A percentile compares a stretch with the other conserved stretches of the same genome.
These are phyloP conservation scores for Chrysanthemum makinoi DNA, from an alignment of 129 eudicot species.

Conservation along the genomic window DNA sequence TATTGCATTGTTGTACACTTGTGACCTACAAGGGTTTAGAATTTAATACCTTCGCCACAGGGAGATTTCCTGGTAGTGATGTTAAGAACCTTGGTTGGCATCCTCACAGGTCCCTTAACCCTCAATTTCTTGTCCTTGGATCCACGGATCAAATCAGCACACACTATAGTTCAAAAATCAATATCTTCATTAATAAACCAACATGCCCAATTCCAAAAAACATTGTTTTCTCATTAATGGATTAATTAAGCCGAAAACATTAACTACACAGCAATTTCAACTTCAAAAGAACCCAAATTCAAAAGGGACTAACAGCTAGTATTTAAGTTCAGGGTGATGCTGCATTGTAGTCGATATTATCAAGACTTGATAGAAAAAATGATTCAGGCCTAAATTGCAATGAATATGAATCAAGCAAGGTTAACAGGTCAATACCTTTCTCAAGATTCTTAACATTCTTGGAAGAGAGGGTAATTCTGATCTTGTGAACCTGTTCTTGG, in stretches of 20 bases:
- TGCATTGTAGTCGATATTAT: not conserved
- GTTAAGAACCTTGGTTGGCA: conserved; percentile 52
- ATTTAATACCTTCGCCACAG: conserved; percentile 48
- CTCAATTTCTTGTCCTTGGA: conserved; percentile 44
- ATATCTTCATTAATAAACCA: not conserved
- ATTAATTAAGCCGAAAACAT: no score
- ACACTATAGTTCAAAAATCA: conserved; percentile 26
- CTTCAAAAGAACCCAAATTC: not conserved
- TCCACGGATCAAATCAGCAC: conserved; percentile 52
- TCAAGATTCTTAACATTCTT: conserved; percentile 85
- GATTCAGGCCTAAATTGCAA: not conserved
- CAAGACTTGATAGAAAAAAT: not conserved
- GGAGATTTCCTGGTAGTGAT: conserved; percentile 56
- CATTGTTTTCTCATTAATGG: no score
- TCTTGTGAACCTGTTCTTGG: conserved; percentile 74
- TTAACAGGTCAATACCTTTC: conserved; percentile 42
- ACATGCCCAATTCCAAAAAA: not conserved
- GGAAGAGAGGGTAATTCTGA: conserved; percentile 84
- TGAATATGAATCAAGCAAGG: not conserved
- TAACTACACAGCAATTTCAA: no score
- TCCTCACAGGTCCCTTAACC: conserved; percentile 53
- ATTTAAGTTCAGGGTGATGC: not conserved
- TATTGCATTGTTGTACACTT: not conserved
- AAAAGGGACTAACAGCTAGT: not conserved
- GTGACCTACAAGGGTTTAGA: not conserved